Evolutionary conservation across 768 basidiomycete species (phyloP).

Genomic region (Exidia glandulosa): DNA sequence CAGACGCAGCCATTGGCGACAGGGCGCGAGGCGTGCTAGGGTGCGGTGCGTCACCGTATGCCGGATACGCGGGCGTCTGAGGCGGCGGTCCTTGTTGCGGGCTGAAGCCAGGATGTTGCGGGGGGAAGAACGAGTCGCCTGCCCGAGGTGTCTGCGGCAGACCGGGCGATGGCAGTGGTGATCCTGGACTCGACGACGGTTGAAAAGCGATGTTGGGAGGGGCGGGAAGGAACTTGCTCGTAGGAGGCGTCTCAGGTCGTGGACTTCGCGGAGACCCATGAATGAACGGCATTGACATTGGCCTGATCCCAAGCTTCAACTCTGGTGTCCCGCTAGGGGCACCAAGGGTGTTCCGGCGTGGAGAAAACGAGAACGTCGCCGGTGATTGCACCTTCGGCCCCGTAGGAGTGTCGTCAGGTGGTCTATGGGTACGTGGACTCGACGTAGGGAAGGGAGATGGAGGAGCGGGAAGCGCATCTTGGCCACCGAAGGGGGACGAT

Average conservation of each 20-base stretch:
- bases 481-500: constrained; percentile 17
- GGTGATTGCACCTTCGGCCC: not conserved
- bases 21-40: constrained; percentile 47
- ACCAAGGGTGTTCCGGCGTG: not conserved
- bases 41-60: constrained; percentile 40
- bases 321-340: not conserved
- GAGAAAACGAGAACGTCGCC: not conserved
- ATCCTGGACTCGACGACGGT: not conserved
- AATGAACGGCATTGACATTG: no score
- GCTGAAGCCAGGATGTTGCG: not conserved
- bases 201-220: not conserved
- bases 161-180: not conserved
- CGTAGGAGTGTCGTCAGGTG: not conserved
- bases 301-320: no score
- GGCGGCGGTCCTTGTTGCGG: constrained; percentile 14
- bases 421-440: constrained; percentile 13
- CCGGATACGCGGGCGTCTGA: constrained; percentile 63
- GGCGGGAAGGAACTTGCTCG: not conserved
- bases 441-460: constrained; percentile 64
- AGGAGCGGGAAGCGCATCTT: constrained; percentile 56
- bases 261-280: not conserved
- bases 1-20: constrained; percentile 39
- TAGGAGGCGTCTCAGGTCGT: not conserved
- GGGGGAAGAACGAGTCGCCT: not conserved
- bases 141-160: not conserved